Evolutionary conservation across 176 grass and related monocot species (phyloP).

Genomic region (Olyra latifolia): DNA sequence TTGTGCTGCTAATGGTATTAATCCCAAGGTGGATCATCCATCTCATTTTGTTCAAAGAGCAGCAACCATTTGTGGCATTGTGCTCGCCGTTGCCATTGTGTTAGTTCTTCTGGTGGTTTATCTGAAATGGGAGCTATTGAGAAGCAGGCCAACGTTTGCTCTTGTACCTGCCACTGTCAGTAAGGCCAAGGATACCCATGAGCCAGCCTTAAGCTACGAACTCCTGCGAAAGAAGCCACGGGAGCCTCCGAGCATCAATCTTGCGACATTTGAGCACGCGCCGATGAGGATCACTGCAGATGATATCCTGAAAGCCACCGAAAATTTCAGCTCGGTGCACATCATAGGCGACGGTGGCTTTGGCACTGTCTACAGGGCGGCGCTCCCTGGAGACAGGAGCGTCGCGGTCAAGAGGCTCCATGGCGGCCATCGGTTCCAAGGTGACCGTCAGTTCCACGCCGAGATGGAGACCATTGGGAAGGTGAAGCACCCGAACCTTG

Average conservation of each 20-base stretch:
- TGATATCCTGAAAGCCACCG: conserved; percentile 74
- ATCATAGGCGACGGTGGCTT: conserved; percentile 82
- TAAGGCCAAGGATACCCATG: conserved; percentile 26
- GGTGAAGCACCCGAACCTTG: conserved; percentile 76
- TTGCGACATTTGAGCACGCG: conserved; percentile 73
- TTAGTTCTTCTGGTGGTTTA: conserved; percentile 42
- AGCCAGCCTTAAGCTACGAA: conserved; percentile 53
- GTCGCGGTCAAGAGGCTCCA: no score
- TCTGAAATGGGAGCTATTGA: conserved; percentile 46
- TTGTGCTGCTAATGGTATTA: conserved; percentile 34
- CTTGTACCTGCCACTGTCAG: conserved; percentile 17
- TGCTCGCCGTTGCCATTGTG: conserved; percentile 31
- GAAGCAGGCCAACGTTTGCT: conserved; percentile 21
- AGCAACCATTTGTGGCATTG: conserved; percentile 29
- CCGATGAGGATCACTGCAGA: conserved; percentile 52
- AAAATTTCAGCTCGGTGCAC: conserved; percentile 61
- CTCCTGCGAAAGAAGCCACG: conserved; percentile 49
- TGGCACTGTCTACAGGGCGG: conserved; percentile 73
- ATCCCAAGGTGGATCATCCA: conserved; percentile 22
- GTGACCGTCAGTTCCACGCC: conserved; percentile 64
- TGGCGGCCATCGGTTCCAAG: background rate
- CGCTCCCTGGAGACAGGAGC: background rate
- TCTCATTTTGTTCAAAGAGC: conserved; percentile 26
- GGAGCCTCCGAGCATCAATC: conserved; percentile 77
- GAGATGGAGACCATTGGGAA: conserved; percentile 92